Conservation (phyloP, 78 protist genomes). For the Pelomyxa schiedti region DNA sequence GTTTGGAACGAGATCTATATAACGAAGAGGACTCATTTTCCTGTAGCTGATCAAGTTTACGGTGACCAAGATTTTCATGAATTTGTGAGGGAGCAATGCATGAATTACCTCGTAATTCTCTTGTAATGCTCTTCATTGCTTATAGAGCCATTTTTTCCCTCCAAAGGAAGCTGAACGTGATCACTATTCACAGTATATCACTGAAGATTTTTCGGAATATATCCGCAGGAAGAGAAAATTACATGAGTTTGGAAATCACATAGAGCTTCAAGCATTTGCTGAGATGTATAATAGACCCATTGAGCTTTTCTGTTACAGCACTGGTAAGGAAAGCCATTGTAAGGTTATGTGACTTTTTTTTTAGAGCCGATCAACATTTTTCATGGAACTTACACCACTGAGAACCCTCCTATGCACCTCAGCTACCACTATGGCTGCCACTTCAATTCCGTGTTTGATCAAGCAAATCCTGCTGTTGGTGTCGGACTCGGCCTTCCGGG, state of each 20-base stretch:
- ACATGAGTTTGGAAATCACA: slow-evolving; percentile 37
- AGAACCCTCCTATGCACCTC: slow-evolving; percentile 32
- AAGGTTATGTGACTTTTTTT: neutral
- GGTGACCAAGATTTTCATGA: slow-evolving; percentile 63
- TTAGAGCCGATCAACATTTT: slow-evolving; percentile 49
- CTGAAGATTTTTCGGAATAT: slow-evolving; percentile 51
- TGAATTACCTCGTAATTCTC: slow-evolving; percentile 50
- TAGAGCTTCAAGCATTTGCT: slow-evolving; percentile 62
- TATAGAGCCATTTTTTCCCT: neutral
- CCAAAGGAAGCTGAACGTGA: slow-evolving; percentile 50
- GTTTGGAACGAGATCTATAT: slow-evolving; percentile 3
- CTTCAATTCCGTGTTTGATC: slow-evolving; percentile 39
- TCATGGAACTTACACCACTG: slow-evolving; percentile 14
- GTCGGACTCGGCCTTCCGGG: slow-evolving; percentile 60
- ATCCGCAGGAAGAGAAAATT: slow-evolving; percentile 34
- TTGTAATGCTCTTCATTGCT: neutral
- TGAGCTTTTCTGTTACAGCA: slow-evolving; percentile 17
- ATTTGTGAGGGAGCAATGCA: slow-evolving; percentile 32
- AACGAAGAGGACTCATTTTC: neutral
- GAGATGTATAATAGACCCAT: slow-evolving; percentile 58
- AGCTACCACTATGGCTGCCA: slow-evolving; percentile 46
- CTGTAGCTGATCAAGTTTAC: slow-evolving; percentile 46
- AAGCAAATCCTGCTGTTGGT: slow-evolving; percentile 45
- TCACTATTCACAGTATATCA: slow-evolving; percentile 54
- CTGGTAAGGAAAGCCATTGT: neutral